Base-by-base conservation (phyloP, 2,329 filamentous ascomycete species). In the Pseudogymnoascus sp. region DNA sequence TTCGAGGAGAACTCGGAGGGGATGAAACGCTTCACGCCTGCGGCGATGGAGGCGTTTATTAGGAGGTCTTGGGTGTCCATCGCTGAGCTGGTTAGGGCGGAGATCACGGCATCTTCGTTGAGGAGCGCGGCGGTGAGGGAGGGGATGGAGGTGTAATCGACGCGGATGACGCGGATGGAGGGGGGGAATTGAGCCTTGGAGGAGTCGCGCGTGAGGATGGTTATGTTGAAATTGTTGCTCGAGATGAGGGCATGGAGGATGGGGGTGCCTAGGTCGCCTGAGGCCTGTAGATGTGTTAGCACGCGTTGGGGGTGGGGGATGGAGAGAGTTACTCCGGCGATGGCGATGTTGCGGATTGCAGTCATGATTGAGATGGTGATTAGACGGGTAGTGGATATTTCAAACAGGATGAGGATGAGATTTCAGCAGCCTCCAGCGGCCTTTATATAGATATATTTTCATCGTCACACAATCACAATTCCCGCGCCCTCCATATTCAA, bases 91-190 rank as follows among this genome's bases (percentile, higher is more conserved):
- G 67, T 71, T 21, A 87, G 75, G 0, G 80, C 75, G 3, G 80
- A 81, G 60, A 89, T 70, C 4, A 86, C 77, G 0, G 82, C 85
- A 71, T 89, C 85, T 66, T 86, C 81, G 37, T 80, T 82, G 53
- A 77, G 68, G 50, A 89, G 78, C 1, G 81, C 82, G 0, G 72
- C 37, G 1, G 73, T 75, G 10, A 85, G 74, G 25, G 78, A 77
- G 0, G 72, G 59, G 1, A 76, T 69, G 5, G 72, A 73, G 28
- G 74, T 72, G 64, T 79, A 82, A 68, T 84, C 76, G n/a, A 78
- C 77, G 5, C 75, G 73, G 64, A 79, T 63, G n/a, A 82, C 76
- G 12, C 76, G 77, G 66, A 80, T 74, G 16, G 70, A 68, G 0
- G 69, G 14, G 4, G 73, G 70, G 42, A 69, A 67, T 1, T 67